phyloP scores from a whole-genome alignment of 108 stramenopile species.

The Stephanodiscus minutulus region DNA sequence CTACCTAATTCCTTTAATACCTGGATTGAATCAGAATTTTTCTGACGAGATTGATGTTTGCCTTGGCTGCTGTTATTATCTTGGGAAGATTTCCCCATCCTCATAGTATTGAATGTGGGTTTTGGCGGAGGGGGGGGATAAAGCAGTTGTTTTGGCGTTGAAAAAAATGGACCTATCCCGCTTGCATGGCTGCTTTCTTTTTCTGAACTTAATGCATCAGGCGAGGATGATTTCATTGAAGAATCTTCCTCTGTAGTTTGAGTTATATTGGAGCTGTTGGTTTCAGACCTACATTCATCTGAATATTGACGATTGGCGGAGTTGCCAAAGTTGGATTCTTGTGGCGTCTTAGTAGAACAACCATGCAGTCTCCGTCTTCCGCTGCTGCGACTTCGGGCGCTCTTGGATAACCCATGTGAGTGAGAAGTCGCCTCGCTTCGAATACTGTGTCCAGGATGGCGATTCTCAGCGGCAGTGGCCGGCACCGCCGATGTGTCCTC shows the following conservation, averaged over 20 bases:
- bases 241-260: conserved; percentile 10
- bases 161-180: neutral
- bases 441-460: neutral
- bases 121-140: conserved; percentile 14
- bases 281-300: neutral
- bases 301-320: conserved; percentile 3
- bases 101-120: conserved; percentile 14
- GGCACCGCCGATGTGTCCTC: conserved; percentile 4
- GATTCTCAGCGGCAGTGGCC: conserved; percentile 6
- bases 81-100: neutral
- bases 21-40: conserved; percentile 3
- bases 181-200: conserved; percentile 1
- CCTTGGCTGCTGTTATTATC: neutral
- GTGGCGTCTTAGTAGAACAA: neutral
- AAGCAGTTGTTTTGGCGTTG: conserved; percentile 8
- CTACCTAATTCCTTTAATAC: conserved; percentile 33
- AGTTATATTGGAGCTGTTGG: neutral
- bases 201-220: conserved; percentile 23
- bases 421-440: conserved; percentile 2
- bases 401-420: conserved; percentile 18
- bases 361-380: conserved; percentile 2
- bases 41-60: neutral
- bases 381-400: conserved; percentile 16
- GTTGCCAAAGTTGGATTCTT: neutral
- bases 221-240: conserved; percentile 16